phyloP scores from a whole-genome alignment of 352 stramenopile species.

The Pythium graminicola region DNA sequence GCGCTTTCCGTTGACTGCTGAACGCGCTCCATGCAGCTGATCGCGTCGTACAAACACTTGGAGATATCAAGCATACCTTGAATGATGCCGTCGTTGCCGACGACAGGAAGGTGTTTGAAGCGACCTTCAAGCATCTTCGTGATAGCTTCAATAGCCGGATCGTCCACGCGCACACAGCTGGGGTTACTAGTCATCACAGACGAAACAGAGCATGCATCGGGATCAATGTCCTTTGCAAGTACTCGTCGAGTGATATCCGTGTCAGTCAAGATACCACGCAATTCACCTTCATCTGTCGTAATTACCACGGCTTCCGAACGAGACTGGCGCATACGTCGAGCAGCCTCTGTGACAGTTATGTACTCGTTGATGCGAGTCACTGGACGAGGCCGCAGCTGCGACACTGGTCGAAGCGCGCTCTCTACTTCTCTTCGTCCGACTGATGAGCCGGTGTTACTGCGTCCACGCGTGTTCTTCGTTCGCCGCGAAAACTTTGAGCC shows the following conservation, averaged over 20 bases:
- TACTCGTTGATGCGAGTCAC: constrained; percentile 84
- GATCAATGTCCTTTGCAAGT: constrained; percentile 73
- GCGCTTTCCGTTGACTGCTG: constrained; percentile 78
- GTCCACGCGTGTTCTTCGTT: constrained; percentile 20
- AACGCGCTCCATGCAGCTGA: constrained; percentile 83
- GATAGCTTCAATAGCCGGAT: constrained; percentile 80
- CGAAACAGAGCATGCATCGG: constrained; percentile 65
- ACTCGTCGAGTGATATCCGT: constrained; percentile 83
- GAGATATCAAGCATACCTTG: constrained; percentile 87
- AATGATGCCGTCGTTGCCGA: constrained; percentile 59
- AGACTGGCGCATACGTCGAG: constrained; percentile 73
- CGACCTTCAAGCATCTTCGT: constrained; percentile 86
- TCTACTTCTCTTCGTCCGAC: constrained; percentile 50
- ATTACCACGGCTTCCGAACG: constrained; percentile 83
- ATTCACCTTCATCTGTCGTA: constrained; percentile 71
- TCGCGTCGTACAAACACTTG: constrained; percentile 86
- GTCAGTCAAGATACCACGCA: constrained; percentile 82
- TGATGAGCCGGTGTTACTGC: constrained; percentile 36
- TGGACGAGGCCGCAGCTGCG: constrained; percentile 67
- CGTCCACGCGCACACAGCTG: constrained; percentile 70
- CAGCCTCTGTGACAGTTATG: constrained; percentile 79
- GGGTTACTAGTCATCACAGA: constrained; percentile 83
- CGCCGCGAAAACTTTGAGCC: constrained; percentile 41
- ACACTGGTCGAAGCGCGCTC: constrained; percentile 64
- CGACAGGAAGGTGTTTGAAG: constrained; percentile 84